A percentile compares a stretch with the other conserved stretches of the same genome.
Evolutionary conservation across 2,329 filamentous ascomycete species (phyloP).

Genomic region (Sclerotinia spermophila): DNA sequence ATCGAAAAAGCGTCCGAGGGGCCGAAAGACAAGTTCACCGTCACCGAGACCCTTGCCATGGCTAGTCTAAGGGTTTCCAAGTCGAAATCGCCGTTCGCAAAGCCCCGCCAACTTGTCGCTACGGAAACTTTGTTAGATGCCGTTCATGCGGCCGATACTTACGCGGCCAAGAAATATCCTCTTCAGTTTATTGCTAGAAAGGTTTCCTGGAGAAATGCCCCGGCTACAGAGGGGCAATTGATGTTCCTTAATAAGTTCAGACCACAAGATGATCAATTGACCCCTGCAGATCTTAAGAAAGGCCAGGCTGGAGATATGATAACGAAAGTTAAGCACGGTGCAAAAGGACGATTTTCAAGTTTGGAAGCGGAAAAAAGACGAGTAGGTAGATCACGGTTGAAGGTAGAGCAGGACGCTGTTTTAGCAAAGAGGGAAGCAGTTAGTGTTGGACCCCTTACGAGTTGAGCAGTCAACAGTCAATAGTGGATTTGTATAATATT

Average conservation of each 20-base stretch:
- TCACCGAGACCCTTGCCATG: constrained; percentile 40
- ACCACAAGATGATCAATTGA: constrained; percentile 51
- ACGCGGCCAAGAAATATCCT: constrained; percentile 63
- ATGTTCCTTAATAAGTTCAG: constrained; percentile 66
- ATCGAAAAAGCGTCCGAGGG: constrained; percentile 40
- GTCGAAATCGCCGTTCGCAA: constrained; percentile 60
- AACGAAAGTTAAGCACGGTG: constrained; percentile 83
- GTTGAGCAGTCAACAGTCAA: constrained; percentile 21
- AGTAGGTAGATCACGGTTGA: constrained; percentile 40
- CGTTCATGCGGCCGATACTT: constrained; percentile 82
- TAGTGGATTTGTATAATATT: constrained; percentile 17
- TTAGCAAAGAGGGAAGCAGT: constrained; percentile 50
- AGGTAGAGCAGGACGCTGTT: constrained; percentile 40
- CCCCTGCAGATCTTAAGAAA: constrained; percentile 60
- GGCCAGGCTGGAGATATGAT: constrained; percentile 88
- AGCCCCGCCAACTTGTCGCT: constrained; percentile 64
- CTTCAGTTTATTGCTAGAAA: constrained; percentile 61
- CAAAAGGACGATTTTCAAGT: constrained; percentile 57
- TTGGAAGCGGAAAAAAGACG: constrained; percentile 52
- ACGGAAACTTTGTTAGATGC: constrained; percentile 67
- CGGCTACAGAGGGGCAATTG: constrained; percentile 64
- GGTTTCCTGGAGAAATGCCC: constrained; percentile 65
- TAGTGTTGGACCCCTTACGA: constrained; percentile 50
- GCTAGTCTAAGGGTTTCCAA: background rate
- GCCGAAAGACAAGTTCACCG: constrained; percentile 23